phyloP scores from a whole-genome alignment of 1,139 yeast genomes.

The Saccharomyces hybrid region DNA sequence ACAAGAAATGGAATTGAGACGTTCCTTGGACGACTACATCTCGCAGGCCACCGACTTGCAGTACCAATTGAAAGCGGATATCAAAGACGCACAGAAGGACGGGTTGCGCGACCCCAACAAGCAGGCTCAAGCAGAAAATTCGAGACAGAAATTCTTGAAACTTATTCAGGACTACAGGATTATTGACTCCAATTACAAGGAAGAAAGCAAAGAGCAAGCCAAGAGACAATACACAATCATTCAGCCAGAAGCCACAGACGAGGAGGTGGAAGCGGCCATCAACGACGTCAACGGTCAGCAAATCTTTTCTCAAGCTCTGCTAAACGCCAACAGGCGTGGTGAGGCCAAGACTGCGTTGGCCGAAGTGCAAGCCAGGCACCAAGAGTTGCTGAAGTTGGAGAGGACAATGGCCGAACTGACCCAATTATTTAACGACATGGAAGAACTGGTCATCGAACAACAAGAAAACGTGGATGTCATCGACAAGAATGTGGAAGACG shows the following conservation, averaged over 20 bases:
- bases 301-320: constrained; percentile 88
- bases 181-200: constrained; percentile 79
- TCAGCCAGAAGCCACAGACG: constrained; percentile 85
- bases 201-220: constrained; percentile 77
- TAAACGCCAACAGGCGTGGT: constrained; percentile 89
- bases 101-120: constrained; percentile 71
- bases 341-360: constrained; percentile 92
- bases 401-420: constrained; percentile 93
- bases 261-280: constrained; percentile 73
- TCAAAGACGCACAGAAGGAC: constrained; percentile 67
- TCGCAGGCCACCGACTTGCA: constrained; percentile 76
- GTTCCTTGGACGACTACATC: constrained; percentile 68
- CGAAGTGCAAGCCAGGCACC: constrained; percentile 94
- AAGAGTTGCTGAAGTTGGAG: constrained; percentile 89
- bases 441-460: constrained; percentile 90
- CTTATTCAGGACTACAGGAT: constrained; percentile 80
- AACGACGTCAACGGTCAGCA: constrained; percentile 81
- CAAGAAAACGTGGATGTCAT: constrained; percentile 80
- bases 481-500: constrained; percentile 70
- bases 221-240: constrained; percentile 89
- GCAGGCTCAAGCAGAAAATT: constrained; percentile 82
- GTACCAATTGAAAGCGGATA: constrained; percentile 61
- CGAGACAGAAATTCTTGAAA: constrained; percentile 76
- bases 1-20: constrained; percentile 60
- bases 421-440: constrained; percentile 92